Conservation (phyloP, 306 rosid species). For the Geum urbanum region DNA sequence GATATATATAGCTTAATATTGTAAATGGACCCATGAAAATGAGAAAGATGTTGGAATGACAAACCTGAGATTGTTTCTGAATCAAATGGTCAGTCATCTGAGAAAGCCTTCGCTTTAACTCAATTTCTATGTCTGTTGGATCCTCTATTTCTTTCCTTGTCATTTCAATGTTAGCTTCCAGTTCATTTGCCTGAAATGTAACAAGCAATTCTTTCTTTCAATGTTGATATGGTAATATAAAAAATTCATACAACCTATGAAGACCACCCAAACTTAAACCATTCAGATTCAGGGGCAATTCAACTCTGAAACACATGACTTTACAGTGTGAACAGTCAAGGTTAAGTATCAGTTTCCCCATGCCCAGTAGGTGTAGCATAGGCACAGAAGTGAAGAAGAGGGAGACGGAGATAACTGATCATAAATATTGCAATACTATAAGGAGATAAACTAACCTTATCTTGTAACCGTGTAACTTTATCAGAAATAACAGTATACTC, state of each 20-base stretch:
- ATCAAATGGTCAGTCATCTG: conserved; percentile 98
- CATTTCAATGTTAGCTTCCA: conserved; percentile 70
- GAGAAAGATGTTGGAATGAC: conserved; percentile 21
- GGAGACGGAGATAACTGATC: not conserved
- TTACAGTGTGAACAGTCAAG: not conserved
- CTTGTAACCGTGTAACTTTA: conserved; percentile 63
- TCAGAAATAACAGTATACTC: conserved; percentile 58
- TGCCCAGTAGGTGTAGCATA: not conserved
- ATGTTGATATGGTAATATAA: conserved; percentile 12
- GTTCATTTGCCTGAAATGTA: conserved; percentile 57
- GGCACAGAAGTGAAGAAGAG: not conserved
- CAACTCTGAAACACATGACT: conserved; percentile 2
- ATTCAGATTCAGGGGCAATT: not conserved
- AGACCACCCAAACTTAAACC: not conserved
- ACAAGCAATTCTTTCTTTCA: not conserved
- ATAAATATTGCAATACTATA: not conserved
- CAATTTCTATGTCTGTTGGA: conserved; percentile 81
- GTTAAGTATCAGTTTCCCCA: not conserved
- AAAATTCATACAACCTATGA: not conserved
- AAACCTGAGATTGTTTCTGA: conserved; percentile 90
- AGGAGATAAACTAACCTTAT: conserved; percentile 43
- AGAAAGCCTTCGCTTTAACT: conserved; percentile 80
- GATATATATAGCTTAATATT: not conserved
- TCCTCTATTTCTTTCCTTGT: conserved; percentile 86
- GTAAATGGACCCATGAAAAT: conserved; percentile 4